phyloP scores from a whole-genome alignment of 2,329 filamentous ascomycete species.

The Venturia oleaginea region DNA sequence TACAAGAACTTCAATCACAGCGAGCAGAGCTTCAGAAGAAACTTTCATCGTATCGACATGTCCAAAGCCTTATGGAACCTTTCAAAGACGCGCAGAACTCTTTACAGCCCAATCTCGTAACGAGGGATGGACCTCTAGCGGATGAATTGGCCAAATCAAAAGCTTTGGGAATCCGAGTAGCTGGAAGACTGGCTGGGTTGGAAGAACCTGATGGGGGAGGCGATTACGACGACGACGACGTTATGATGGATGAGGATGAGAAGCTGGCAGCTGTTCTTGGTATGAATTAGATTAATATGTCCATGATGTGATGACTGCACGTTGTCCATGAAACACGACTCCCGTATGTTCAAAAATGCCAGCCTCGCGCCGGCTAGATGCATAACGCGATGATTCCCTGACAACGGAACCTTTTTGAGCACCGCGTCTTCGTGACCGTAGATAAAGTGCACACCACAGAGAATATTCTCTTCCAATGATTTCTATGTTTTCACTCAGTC shows the following conservation, averaged over 20 bases:
- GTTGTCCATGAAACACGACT: neutral
- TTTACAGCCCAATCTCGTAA: constrained; percentile 58
- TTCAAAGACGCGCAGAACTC: constrained; percentile 38
- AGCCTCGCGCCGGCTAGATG: neutral
- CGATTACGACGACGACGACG: neutral
- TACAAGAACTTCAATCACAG: constrained; percentile 39
- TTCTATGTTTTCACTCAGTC: neutral
- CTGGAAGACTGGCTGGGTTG: constrained; percentile 22
- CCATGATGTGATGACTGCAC: neutral
- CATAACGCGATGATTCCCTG: constrained; percentile 2
- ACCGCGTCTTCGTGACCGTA: neutral
- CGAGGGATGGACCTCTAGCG: constrained; percentile 55
- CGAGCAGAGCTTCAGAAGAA: constrained; percentile 40
- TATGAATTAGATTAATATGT: neutral
- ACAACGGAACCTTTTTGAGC: neutral
- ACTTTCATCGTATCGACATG: constrained; percentile 39
- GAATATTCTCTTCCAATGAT: too few relatives aligned
- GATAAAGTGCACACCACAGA: neutral
- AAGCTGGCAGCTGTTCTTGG: constrained; percentile 6
- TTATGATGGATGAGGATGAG: constrained; percentile 6
- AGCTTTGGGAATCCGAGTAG: constrained; percentile 39
- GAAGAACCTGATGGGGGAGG: neutral
- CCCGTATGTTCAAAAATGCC: neutral
- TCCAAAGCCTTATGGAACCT: constrained; percentile 45
- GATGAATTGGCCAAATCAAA: constrained; percentile 59